Evolutionary conservation across 441 rosid species (phyloP).

Genomic region (Brassica balearica): DNA sequence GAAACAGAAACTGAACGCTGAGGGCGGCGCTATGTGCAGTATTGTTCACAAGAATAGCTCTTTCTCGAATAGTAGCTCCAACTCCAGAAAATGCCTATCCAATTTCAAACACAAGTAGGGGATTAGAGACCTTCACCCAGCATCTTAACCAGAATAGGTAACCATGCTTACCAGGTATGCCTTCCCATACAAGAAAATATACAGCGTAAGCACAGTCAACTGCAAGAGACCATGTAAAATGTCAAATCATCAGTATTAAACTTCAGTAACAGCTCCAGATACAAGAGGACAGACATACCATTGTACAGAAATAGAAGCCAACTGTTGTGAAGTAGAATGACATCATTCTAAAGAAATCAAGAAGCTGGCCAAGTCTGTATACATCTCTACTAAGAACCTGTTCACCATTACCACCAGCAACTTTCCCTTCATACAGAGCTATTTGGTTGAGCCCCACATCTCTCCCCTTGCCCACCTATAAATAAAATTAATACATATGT

Average conservation of each 20-base stretch:
- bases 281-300: constrained; percentile 54
- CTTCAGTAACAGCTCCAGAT: constrained; percentile 23
- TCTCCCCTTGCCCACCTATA: constrained; percentile 98
- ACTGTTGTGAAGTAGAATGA: constrained; percentile 91
- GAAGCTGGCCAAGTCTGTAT: constrained; percentile 91
- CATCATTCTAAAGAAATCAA: constrained; percentile 96
- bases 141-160: constrained; percentile 25
- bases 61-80: constrained; percentile 68
- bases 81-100: constrained; percentile 95
- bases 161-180: constrained; percentile 83
- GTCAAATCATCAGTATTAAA: constrained; percentile 37
- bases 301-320: constrained; percentile 91
- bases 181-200: constrained; percentile 89
- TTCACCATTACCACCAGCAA: constrained; percentile 95
- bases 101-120: constrained; percentile 24
- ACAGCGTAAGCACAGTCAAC: constrained; percentile 94
- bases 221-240: constrained; percentile 55
- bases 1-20: constrained; percentile 94
- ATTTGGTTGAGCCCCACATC: constrained; percentile 99
- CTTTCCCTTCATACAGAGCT: constrained; percentile 96
- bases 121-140: neutral
- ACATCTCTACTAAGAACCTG: constrained; percentile 91
- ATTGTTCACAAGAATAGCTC: constrained; percentile 66
- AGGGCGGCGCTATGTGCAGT: constrained; percentile 80
- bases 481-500: constrained; percentile 33